These are phyloP conservation scores for Monsonia emarginata DNA, from an alignment of 441 rosid species.

Conservation along the genomic window DNA sequence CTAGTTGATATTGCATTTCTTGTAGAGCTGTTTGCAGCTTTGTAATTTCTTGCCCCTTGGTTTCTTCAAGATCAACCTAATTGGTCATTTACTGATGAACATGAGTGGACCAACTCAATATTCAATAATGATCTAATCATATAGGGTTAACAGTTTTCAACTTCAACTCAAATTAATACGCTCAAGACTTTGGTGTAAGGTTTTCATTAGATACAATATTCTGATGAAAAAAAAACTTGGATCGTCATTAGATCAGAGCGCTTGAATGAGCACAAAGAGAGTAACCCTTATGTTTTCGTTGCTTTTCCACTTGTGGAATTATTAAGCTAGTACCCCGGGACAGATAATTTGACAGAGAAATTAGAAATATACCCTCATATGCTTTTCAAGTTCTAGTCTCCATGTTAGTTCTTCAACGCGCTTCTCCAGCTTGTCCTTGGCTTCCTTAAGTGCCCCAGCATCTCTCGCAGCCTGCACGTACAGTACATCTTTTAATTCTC, in stretches of 20 bases:
- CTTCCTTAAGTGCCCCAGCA: constrained; percentile 71
- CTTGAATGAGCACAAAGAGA: not conserved
- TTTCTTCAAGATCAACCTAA: constrained; percentile 65
- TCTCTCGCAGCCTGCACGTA: constrained; percentile 70
- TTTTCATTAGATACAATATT: too few relatives aligned
- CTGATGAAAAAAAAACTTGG: not conserved
- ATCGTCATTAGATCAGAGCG: not conserved
- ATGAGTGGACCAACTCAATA: not conserved
- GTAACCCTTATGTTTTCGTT: not conserved
- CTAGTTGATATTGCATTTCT: constrained; percentile 40
- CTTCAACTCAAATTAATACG: not conserved
- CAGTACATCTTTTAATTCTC: not conserved
- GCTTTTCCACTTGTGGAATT: not conserved
- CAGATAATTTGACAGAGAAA: not conserved
- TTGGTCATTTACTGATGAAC: constrained; percentile 8
- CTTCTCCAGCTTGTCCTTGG: constrained; percentile 70
- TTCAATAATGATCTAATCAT: not conserved
- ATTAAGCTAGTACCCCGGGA: not conserved
- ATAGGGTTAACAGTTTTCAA: constrained; percentile 6
- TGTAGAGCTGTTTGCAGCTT: constrained; percentile 38
- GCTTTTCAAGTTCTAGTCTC: constrained; percentile 61
- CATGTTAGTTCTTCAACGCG: constrained; percentile 65
- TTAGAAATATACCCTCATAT: constrained; percentile 50
- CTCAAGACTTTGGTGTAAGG: not conserved
- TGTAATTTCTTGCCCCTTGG: constrained; percentile 46